Base-by-base conservation (phyloP, 179 eudicot genomes). In the Patellifolia procumbens region DNA sequence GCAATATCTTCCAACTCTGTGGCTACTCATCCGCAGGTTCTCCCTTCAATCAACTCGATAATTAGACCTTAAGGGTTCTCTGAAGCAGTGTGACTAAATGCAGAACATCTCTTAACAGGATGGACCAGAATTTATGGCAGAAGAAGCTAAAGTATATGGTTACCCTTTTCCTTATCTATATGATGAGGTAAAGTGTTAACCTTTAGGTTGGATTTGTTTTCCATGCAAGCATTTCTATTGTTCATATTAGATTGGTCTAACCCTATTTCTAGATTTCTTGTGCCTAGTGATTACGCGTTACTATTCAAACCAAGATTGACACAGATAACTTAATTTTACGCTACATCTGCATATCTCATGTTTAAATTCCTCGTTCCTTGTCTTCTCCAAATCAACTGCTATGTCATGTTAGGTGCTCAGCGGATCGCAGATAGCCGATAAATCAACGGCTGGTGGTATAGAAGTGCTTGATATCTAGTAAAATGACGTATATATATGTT, bases 1-100 rank as follows among this genome's bases (percentile, higher is more conserved):
- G 97, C 99, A 55, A 92, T 95, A 81, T 95, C 99, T 74, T 93
- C 99, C 74, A 95, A 92, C 85, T 92, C 99, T 58, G 84, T 81
- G 52, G 49, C 52, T 42, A 95, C 95, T 63, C 97, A 95, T 76
- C 97, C 97, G 37, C 97, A 92, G 98, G 96, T 91, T 82, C 82
- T 68, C n/a, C 4, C 70, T 71, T 71, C 32, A 74, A 76, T 78
- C 77, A 64, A 81, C 51, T 51, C 60, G n/a, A 26, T 78, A 69
- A 15, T 83, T 84, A 73, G 56, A 81, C 74, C 70, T 80, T 73
- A 80, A 53, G 73, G 76, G 48, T 80, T 76, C 78, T 46, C 71
- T 46, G 80, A 72, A 79, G 78, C 55, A 66, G 64, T 68, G 58
- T 84, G 62, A 74, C 70, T 62, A 32, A 16, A 65, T 43, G 34